Evolutionary conservation across 768 basidiomycete species (phyloP), one percentile per base, ranked within the genome.

Genomic region (Auricularia cornea): DNA sequence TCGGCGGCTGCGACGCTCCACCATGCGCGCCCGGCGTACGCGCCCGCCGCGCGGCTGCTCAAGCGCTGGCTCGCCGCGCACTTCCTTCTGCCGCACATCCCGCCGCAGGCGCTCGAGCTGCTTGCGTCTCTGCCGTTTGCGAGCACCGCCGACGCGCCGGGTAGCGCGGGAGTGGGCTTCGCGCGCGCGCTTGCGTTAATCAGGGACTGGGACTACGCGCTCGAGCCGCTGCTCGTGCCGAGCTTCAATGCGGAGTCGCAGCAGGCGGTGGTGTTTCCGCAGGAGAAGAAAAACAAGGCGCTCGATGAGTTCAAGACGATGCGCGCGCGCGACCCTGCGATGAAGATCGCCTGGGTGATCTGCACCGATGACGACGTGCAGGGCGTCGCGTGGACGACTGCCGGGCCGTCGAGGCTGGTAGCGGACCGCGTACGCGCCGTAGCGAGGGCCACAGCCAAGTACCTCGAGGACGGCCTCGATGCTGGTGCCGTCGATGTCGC

Each of bases 41-140:
- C 92, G 2, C 85, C 89, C 10, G 94, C 95, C 0, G 89, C 92
- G 18, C 82, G 97, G 41, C 80, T 98, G 18, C 83, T 91, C 60
- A 96, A 98, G 76, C 83, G 96, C 51, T 99, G 97, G 97, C 78
- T 98, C 61, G 85, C 90, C 0, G 79, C 89, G 6, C 97, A 99
- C 71, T 92, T 90, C 88, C 81, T 97, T 63, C 81, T 98, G 35
- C 79, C 82, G 0, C 89, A 92, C 67, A 78, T 98, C 61, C 80
- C 82, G 5, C 83, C 85, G 64, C 93, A 98, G 72, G 86, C 84
- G 0, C 82, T 92, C 38, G 97, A 99, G 73, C 77, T 98, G 80
- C 82, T n/a, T 80, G 73, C 70, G 26, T 72, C 64, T 68, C 69
- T 69, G 52, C 67, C 51, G 32, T 62, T 52, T 20, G 11, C n/a